Conservation (phyloP, 129 eudicot genomes). For the Erigeron canadensis region DNA sequence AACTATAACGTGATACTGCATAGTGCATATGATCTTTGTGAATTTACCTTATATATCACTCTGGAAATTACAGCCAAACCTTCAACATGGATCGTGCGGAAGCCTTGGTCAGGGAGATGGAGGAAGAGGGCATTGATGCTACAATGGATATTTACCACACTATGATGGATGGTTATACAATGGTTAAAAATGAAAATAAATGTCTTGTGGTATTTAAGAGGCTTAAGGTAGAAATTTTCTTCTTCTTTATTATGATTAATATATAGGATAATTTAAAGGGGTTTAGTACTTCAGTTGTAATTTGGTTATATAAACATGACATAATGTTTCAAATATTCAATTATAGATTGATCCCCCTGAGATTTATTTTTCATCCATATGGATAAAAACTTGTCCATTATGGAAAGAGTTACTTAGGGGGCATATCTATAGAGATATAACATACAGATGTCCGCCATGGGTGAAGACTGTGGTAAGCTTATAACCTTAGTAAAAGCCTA, state of each 20-base stretch:
- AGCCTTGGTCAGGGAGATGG: conserved; percentile 96
- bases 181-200: conserved; percentile 78
- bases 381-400: too few species aligned
- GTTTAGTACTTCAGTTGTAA: too few species aligned
- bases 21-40: background rate
- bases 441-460: too few species aligned
- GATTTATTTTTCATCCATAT: too few species aligned
- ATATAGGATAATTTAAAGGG: background rate
- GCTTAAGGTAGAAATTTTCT: conserved; percentile 58
- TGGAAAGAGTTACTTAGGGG: too few species aligned
- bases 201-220: conserved; percentile 79
- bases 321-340: too few species aligned
- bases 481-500: too few species aligned
- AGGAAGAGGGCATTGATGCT: conserved; percentile 96
- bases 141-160: conserved; percentile 83
- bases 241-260: background rate
- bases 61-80: conserved; percentile 49
- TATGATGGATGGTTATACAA: conserved; percentile 98
- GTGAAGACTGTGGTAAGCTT: too few species aligned
- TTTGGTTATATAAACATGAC: too few species aligned
- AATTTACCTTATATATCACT: conserved; percentile 6
- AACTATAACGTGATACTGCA: background rate
- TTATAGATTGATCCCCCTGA: too few species aligned
- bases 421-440: too few species aligned
- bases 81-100: conserved; percentile 82